A percentile compares a stretch with the other conserved stretches of the same genome.
Conservation (phyloP, 2,329 filamentous ascomycete species). For the Aspergillus cejpii region DNA sequence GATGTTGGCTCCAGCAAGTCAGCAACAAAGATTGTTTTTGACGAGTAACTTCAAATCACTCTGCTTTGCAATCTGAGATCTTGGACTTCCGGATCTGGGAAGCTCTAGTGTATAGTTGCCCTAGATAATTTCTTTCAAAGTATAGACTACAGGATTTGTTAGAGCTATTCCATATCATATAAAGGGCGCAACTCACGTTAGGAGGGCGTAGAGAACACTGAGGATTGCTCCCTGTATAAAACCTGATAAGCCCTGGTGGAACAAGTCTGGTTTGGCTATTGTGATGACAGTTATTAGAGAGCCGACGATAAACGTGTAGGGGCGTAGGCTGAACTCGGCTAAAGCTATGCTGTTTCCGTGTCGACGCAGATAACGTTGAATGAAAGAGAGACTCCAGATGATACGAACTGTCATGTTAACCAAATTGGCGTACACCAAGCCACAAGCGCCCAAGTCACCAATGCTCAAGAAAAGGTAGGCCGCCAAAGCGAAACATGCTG, state of each 20-base stretch:
- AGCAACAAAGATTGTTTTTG: slow-evolving; percentile 88
- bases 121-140: slow-evolving; percentile 31
- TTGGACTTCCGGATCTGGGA: slow-evolving; percentile 15
- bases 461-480: slow-evolving; percentile 70
- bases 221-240: slow-evolving; percentile 45
- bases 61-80: slow-evolving; percentile 15
- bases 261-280: slow-evolving; percentile 20
- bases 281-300: slow-evolving; percentile 43
- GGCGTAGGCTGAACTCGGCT: slow-evolving; percentile 41
- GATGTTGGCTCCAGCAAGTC: slow-evolving; percentile 77
- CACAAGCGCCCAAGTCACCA: slow-evolving; percentile 63
- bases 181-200: slow-evolving; percentile 52
- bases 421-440: slow-evolving; percentile 77
- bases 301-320: slow-evolving; percentile 41
- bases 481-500: slow-evolving; percentile 63
- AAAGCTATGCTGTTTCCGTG: slow-evolving; percentile 42
- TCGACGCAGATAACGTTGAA: slow-evolving; percentile 55
- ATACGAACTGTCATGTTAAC: slow-evolving; percentile 87
- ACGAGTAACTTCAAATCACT: slow-evolving; percentile 41
- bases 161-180: slow-evolving; percentile 10
- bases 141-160: slow-evolving; percentile 29
- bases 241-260: slow-evolving; percentile 19
- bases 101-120: slow-evolving; percentile 20
- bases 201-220: slow-evolving; percentile 48
- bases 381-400: slow-evolving; percentile 69